Evolutionary conservation across 306 rosid genomes (phyloP).

Genomic region (Vigna nakashimae): DNA sequence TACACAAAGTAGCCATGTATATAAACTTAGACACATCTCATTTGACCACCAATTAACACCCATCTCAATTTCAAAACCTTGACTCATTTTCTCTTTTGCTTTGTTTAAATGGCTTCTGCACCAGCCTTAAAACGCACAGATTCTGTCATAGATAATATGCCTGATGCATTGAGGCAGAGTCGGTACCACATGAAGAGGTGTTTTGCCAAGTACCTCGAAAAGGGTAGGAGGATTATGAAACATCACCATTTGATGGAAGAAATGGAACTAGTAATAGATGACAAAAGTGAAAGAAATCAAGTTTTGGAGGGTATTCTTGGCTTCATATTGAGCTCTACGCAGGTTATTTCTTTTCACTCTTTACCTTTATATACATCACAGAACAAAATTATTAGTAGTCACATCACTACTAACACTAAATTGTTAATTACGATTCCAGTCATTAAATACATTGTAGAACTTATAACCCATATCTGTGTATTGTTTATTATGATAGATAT

Average conservation of each 20-base stretch:
- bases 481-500: too few relatives aligned
- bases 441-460: background rate
- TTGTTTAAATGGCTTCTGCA: slow-evolving; percentile 54
- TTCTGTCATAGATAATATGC: slow-evolving; percentile 67
- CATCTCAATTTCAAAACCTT: slow-evolving; percentile 25
- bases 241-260: slow-evolving; percentile 77
- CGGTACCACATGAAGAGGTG: slow-evolving; percentile 81
- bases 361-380: background rate
- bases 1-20: slow-evolving; percentile 44
- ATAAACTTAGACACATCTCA: slow-evolving; percentile 46
- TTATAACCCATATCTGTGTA: too few relatives aligned
- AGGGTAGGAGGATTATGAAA: slow-evolving; percentile 78
- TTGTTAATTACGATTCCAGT: background rate
- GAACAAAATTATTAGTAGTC: background rate
- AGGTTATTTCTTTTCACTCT: slow-evolving; percentile 53
- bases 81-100: background rate
- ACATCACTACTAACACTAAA: background rate
- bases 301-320: slow-evolving; percentile 79
- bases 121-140: slow-evolving; percentile 56
- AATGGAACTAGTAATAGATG: slow-evolving; percentile 70
- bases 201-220: slow-evolving; percentile 75
- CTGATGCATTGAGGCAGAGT: slow-evolving; percentile 82
- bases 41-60: slow-evolving; percentile 10
- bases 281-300: slow-evolving; percentile 59
- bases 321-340: slow-evolving; percentile 68